These are phyloP conservation scores for Monascus ruber DNA, from an alignment of 2,329 filamentous ascomycete genomes.

Conservation along the genomic window DNA sequence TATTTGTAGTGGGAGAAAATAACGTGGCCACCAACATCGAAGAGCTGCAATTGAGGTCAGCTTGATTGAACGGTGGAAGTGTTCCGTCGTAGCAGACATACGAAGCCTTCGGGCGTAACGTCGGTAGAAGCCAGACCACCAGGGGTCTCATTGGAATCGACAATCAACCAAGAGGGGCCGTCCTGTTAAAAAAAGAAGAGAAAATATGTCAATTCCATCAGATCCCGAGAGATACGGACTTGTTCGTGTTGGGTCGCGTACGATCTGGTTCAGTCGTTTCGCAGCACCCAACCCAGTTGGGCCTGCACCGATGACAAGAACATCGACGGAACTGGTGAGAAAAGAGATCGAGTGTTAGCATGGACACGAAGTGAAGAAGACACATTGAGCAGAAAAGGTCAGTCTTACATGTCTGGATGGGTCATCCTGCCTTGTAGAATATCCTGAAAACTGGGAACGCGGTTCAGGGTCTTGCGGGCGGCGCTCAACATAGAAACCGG, in stretches of 20 bases:
- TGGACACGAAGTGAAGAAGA: neutral
- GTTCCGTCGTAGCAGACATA: conserved; percentile 43
- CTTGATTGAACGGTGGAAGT: conserved; percentile 1
- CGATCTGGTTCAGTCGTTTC: conserved; percentile 93
- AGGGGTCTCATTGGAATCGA: conserved; percentile 82
- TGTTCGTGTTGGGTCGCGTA: conserved; percentile 37
- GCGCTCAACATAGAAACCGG: conserved; percentile 30
- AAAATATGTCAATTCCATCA: conserved; percentile 9
- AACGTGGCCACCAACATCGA: conserved; percentile 96
- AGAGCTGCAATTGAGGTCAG: conserved; percentile 52
- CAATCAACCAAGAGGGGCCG: conserved; percentile 87
- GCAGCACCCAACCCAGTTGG: conserved; percentile 95
- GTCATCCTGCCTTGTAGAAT: conserved; percentile 36
- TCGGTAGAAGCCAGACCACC: conserved; percentile 95
- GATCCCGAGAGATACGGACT: conserved; percentile 1
- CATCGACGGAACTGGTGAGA: conserved; percentile 67
- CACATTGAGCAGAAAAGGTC: neutral
- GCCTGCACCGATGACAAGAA: conserved; percentile 95
- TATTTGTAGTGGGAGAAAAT: conserved; percentile 99
- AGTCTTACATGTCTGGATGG: conserved; percentile 33
- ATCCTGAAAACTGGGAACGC: conserved; percentile 35
- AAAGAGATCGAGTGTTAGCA: conserved; percentile 8
- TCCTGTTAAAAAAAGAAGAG: conserved; percentile 44
- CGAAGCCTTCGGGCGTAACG: conserved; percentile 89
- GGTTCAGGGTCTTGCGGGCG: conserved; percentile 32